phyloP scores from a whole-genome alignment of 495 filamentous ascomycete species.

The Penicillium silybi region DNA sequence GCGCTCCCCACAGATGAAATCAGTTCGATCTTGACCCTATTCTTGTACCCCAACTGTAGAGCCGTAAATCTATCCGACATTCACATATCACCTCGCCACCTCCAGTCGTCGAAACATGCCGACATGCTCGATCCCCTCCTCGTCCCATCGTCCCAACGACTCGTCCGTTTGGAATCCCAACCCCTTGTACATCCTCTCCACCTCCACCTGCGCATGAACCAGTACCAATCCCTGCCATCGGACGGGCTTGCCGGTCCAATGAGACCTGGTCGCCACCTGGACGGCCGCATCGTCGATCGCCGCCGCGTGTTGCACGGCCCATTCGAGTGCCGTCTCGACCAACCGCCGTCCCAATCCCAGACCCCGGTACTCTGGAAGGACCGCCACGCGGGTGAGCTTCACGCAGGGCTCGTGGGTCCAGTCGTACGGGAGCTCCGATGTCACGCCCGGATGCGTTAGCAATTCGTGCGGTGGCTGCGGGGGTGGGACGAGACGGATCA shows the following conservation, averaged over 20 bases:
- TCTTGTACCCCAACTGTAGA: neutral
- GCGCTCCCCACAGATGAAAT: neutral
- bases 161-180: conserved; percentile 70
- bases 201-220: conserved; percentile 67
- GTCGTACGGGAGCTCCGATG: conserved; percentile 11
- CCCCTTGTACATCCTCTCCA: conserved; percentile 55
- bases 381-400: conserved; percentile 74
- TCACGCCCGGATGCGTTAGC: conserved; percentile 15
- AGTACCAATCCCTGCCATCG: conserved; percentile 67
- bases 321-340: conserved; percentile 57
- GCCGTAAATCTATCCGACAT: neutral
- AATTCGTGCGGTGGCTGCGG: conserved; percentile 60
- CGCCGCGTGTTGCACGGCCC: conserved; percentile 53
- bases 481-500: conserved; percentile 74
- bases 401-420: conserved; percentile 63
- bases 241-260: conserved; percentile 16
- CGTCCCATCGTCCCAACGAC: conserved; percentile 69
- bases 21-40: conserved; percentile 1
- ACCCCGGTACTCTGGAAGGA: conserved; percentile 57
- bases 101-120: conserved; percentile 62
- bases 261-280: conserved; percentile 39
- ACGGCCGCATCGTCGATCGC: conserved; percentile 36
- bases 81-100: conserved; percentile 4
- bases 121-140: conserved; percentile 82
- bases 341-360: conserved; percentile 59